Evolutionary conservation across 139 green algal genomes (phyloP).

Genomic region (Coelastrella sp.): DNA sequence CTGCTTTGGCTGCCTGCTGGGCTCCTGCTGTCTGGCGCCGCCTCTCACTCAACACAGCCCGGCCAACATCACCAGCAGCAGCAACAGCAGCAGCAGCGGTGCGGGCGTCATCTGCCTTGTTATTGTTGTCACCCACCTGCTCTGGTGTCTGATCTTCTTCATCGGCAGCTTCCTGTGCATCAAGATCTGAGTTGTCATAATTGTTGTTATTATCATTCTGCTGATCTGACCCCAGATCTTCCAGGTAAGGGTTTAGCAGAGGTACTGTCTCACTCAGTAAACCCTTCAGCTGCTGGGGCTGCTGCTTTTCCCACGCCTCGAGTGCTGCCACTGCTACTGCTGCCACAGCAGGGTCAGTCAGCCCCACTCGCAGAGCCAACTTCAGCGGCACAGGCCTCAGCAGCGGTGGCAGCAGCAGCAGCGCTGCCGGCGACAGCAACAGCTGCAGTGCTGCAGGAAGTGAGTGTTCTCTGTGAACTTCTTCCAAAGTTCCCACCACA

Average conservation of each 20-base stretch:
- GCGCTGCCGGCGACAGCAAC: neutral
- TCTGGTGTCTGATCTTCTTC: neutral
- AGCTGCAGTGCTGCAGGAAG: conserved; percentile 8
- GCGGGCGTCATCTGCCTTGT: neutral
- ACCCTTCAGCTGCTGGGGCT: conserved; percentile 24
- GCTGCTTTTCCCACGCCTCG: conserved; percentile 28
- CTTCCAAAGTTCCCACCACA: neutral
- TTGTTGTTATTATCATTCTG: neutral
- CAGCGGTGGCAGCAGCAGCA: conserved; percentile 21
- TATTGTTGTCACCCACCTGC: neutral
- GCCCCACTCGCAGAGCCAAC: conserved; percentile 1
- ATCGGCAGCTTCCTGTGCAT: neutral
- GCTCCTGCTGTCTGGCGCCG: neutral
- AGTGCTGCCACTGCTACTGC: conserved; percentile 33
- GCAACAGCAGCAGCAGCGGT: neutral
- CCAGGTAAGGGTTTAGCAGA: conserved; percentile 25
- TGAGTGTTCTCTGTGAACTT: neutral
- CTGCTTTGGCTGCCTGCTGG: neutral
- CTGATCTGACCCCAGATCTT: neutral
- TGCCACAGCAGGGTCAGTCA: conserved; percentile 3
- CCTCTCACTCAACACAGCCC: conserved; percentile 1
- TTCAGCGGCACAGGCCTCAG: neutral
- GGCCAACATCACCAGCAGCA: neutral
- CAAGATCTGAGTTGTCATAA: neutral
- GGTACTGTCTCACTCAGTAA: neutral